Percentiles rank a stretch among this genome's conserved stretches.
Conservation (phyloP, 192 early-diverging fungal species). For the Podila minutissima region DNA sequence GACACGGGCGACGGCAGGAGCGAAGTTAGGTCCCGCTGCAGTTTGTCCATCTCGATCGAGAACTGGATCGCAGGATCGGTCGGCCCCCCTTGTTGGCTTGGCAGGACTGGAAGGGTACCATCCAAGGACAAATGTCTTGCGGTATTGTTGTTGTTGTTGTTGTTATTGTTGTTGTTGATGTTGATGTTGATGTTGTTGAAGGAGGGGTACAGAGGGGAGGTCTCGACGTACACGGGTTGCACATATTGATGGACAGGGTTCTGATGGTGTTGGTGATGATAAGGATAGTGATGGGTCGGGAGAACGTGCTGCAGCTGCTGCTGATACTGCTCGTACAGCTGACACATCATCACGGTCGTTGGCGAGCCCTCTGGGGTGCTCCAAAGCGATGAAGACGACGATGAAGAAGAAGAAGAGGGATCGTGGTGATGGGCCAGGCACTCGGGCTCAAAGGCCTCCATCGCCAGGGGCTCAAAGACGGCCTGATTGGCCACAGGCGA, state of each 20-base stretch:
- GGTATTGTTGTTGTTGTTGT: too few relatives aligned
- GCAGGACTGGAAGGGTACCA: too few relatives aligned
- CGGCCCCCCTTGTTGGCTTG: too few relatives aligned
- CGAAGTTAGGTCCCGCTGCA: background rate
- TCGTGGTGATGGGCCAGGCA: conserved; percentile 18
- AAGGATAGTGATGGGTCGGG: background rate
- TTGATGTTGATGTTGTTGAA: too few relatives aligned
- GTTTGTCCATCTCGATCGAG: background rate
- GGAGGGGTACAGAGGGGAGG: too few relatives aligned
- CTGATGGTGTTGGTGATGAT: background rate
- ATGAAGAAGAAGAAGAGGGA: background rate
- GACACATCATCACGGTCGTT: background rate
- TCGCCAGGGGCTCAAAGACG: background rate
- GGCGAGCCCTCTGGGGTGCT: background rate
- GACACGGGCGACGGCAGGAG: background rate
- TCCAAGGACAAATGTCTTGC: too few relatives aligned
- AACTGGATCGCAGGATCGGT: background rate
- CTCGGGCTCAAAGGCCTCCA: conserved; percentile 44
- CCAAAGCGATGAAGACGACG: too few relatives aligned
- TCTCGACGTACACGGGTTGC: background rate
- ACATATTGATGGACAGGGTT: background rate
- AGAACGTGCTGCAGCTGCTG: background rate
- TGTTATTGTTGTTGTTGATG: too few relatives aligned
- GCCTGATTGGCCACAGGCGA: background rate
- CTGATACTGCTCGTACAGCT: conserved; percentile 1